Base-by-base conservation (phyloP, 176 grass and related monocot species). In the Leersia perrieri region DNA sequence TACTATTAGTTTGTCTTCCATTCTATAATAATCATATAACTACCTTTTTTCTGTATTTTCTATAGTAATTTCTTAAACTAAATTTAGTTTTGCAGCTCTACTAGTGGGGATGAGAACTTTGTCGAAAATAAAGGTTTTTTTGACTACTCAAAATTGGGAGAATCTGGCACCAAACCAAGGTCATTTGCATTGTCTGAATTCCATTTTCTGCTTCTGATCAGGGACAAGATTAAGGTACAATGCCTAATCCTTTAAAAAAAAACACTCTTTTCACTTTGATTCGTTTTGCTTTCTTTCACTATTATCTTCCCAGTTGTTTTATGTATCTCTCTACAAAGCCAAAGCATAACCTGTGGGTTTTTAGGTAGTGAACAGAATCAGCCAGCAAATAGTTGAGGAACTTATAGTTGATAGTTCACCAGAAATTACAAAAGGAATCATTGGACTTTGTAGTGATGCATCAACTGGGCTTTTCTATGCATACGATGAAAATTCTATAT, bases 91-190 rank as follows among this genome's bases (percentile, higher is more conserved):
- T 79, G 44, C 33, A 98, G 95, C 80, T 98, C 95, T 71, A 81
- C 71, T 13, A 89, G 60, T 64, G 95, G 95, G 77, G 95, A 98
- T 86, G 95, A 93, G 57, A 98, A 98, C 60, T 98, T 98, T 83
- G 95, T 98, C 35, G 95, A 98, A 88, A 98, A 98, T 74, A 98
- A 98, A 84, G 88, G 95, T 3, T 89, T 98, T 79, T 91, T 98
- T 68, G 88, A 89, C 68, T 98, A 98, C 76, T 95, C 95, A 82
- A 95, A 89, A 84, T 85, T 95, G 82, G 82, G 86, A 63, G 92
- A 94, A 66, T 51, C 64, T 57, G 72, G 88, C 78, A 80, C 36
- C 58, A 98, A 95, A 72, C 95, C 95, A 40, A 86, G 41, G 60
- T 98, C 95, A 70, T 88, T 98, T 88, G 95, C 88, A 33, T 83